Conservation (phyloP, 306 rosid species). For the Heteromeles arbutifolia region DNA sequence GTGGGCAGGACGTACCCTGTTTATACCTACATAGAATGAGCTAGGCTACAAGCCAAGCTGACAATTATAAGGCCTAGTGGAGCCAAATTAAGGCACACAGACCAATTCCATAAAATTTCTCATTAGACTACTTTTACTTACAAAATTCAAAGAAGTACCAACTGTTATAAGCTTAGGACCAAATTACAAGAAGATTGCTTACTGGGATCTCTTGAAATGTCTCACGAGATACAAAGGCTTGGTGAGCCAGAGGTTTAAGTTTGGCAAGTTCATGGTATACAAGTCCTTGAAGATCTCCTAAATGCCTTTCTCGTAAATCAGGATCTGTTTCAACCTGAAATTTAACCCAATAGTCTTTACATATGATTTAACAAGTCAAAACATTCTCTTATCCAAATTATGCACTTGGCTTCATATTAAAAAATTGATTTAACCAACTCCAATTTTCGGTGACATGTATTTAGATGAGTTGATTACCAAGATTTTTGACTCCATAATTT, state of each 20-base stretch:
- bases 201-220: constrained; percentile 72
- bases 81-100: not conserved
- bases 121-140: not conserved
- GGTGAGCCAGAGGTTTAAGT: constrained; percentile 40
- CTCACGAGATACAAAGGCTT: constrained; percentile 47
- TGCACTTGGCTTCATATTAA: not conserved
- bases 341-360: not conserved
- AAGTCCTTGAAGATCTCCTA: constrained; percentile 84
- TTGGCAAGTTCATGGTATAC: constrained; percentile 37
- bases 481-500: not conserved
- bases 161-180: not conserved
- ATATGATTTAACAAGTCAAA: not conserved
- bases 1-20: not conserved
- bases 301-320: constrained; percentile 70
- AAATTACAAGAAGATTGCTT: constrained; percentile 23
- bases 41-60: not conserved
- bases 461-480: not conserved
- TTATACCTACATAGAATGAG: not conserved
- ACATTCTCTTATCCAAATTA: not conserved
- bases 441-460: not conserved
- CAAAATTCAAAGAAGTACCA: not conserved
- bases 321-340: constrained; percentile 65
- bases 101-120: not conserved
- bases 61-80: not conserved
- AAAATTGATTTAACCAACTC: not conserved